Percentiles rank a stretch among this genome's conserved stretches.
These are phyloP conservation scores for Clarireedia sp. DNA, from an alignment of 2,329 filamentous ascomycete genomes.

Conservation along the genomic window DNA sequence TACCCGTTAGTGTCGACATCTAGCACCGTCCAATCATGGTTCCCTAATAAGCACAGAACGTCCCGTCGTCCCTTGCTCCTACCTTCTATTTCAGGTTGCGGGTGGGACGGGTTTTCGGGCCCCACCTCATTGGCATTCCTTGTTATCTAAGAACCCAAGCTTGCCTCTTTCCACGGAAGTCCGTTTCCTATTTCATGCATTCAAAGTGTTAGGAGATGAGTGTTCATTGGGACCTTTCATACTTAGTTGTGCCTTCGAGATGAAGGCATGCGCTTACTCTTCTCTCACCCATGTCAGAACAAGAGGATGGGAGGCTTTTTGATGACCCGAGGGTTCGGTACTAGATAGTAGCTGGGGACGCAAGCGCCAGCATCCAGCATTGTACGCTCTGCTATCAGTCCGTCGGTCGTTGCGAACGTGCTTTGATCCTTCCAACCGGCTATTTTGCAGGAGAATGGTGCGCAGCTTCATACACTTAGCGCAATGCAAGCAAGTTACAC, in stretches of 20 bases:
- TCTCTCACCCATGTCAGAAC: background rate
- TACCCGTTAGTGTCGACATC: too few species aligned
- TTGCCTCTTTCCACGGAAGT: too few species aligned
- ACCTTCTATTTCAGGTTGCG: background rate
- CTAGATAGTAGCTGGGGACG: background rate
- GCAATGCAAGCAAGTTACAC: background rate
- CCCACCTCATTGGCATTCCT: background rate
- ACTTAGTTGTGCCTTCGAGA: background rate
- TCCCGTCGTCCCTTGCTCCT: too few species aligned
- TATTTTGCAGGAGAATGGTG: background rate
- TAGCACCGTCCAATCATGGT: too few species aligned
- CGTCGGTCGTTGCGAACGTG: background rate
- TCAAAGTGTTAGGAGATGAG: background rate
- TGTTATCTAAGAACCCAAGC: background rate
- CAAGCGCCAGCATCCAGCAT: background rate
- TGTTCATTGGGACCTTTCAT: background rate
- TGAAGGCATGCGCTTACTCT: background rate
- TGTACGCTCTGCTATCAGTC: background rate
- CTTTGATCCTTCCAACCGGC: background rate
- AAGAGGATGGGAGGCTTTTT: background rate
- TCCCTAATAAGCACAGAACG: too few species aligned
- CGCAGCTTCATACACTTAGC: background rate
- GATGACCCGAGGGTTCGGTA: background rate
- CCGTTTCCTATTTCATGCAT: too few species aligned
- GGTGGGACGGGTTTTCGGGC: background rate